Base-by-base conservation (phyloP, 2,329 filamentous ascomycete genomes). In the Pseudogymnoascus sp. region DNA sequence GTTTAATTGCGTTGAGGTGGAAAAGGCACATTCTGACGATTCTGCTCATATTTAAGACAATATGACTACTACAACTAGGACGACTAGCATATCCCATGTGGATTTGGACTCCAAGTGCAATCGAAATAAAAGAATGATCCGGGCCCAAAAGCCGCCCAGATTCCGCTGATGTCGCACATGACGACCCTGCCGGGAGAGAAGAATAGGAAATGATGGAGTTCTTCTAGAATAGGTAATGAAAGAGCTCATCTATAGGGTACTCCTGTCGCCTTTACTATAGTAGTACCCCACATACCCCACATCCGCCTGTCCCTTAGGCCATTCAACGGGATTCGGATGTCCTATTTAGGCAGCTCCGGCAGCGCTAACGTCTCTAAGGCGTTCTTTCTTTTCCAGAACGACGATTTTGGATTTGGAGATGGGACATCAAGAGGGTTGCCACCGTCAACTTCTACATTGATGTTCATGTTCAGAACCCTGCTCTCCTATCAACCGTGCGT, bases 361-460 rank as follows among this genome's bases (percentile, higher is more conserved):
- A 13, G 35, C 14, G 35, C 35, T 37, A 37, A 37, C 35, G 14
- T 37, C 13, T 37, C 6, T 14, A 37, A 37, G 11, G 13, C 14
- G 14, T 13, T 13, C 33, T 35, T 37, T 37, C 35, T 37, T 37
- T 37, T 37, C 14, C 11, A 14, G 13, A 37, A 37, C 35, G 4
- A 37, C 35, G 35, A 14, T 37, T 33, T 33, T 33, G 14, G 35
- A 37, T 37, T 37, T 14, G 19, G 35, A 37, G 35, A 37, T 6
- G 6, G 35, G 13, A 14, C 35, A 37, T 37, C 35, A 37, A 37
- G 13, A 5, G 35, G 35, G 35, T 37, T n/a, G 35, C 35, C 71
- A 99, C 95, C 68, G 82, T 97, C 73, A 86, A 97, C 76, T 99
- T 97, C 87, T 99, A 93, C 89, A 97, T 97, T 89, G 90, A 88